Percentiles rank a stretch among this genome's conserved stretches.
Conservation (phyloP, 371 early-diverging fungal genomes). For the Apophysomyces trapeziformis region DNA sequence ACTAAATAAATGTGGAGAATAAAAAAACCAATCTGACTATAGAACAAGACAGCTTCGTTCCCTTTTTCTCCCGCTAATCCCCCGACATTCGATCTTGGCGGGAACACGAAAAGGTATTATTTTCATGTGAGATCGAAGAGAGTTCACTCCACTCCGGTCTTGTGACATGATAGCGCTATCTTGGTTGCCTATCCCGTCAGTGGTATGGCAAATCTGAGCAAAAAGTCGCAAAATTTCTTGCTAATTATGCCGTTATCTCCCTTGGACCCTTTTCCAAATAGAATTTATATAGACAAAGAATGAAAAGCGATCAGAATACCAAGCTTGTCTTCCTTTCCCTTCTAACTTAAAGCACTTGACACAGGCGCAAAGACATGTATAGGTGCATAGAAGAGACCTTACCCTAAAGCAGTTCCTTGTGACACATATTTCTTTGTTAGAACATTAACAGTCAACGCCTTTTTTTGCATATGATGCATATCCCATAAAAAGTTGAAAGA, state of each 20-base stretch:
- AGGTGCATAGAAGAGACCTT: background rate
- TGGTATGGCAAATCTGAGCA: background rate
- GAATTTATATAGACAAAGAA: conserved; percentile 7
- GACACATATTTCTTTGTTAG: background rate
- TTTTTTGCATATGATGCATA: conserved; percentile 9
- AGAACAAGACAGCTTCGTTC: too few species aligned
- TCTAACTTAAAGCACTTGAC: background rate
- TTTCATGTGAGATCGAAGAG: conserved; percentile 7
- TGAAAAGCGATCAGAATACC: background rate
- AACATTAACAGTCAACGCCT: background rate
- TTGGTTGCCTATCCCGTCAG: conserved; percentile 3
- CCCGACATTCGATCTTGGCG: conserved; percentile 6
- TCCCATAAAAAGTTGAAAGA: conserved; percentile 2
- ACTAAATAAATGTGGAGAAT: too few species aligned
- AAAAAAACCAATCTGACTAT: too few species aligned
- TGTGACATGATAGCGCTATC: conserved; percentile 11
- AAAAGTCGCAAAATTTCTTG: background rate
- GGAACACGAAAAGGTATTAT: background rate
- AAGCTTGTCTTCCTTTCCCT: background rate
- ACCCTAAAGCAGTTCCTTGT: conserved; percentile 2
- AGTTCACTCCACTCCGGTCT: conserved; percentile 6
- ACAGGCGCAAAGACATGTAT: background rate
- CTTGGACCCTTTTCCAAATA: background rate
- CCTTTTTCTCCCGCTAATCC: background rate
- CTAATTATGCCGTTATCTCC: conserved; percentile 6